Conservation (phyloP, 352 stramenopile genomes). For the Phytophthora melonis region DNA sequence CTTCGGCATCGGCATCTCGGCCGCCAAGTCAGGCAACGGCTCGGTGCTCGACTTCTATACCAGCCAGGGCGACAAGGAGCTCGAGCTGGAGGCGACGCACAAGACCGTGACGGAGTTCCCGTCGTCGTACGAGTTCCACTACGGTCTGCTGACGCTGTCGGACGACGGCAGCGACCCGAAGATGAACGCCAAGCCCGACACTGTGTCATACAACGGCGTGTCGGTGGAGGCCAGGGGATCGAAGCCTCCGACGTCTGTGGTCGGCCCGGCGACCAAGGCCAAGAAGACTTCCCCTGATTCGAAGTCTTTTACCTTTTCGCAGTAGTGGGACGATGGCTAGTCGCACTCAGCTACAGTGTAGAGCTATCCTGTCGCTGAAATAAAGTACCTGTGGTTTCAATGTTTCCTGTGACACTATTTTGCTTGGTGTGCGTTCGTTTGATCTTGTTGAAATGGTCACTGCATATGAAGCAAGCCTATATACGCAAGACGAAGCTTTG, state of each 20-base stretch:
- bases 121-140: slow-evolving; percentile 54
- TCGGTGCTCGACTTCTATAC: slow-evolving; percentile 59
- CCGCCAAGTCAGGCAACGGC: slow-evolving; percentile 26
- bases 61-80: slow-evolving; percentile 48
- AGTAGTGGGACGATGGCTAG: too few relatives aligned
- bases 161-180: slow-evolving; percentile 42
- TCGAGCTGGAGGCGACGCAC: slow-evolving; percentile 49
- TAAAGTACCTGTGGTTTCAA: too few relatives aligned
- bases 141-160: slow-evolving; percentile 55
- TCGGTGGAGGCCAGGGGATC: slow-evolving; percentile 42
- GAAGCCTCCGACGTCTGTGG: not conserved
- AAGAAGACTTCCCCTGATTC: not conserved
- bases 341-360: too few relatives aligned
- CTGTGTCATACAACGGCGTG: slow-evolving; percentile 56
- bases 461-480: too few relatives aligned
- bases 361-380: too few relatives aligned
- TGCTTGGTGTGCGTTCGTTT: too few relatives aligned
- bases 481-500: too few relatives aligned
- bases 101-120: slow-evolving; percentile 33
- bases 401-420: too few relatives aligned
- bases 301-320: too few relatives aligned
- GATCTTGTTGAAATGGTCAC: too few relatives aligned
- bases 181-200: slow-evolving; percentile 51
- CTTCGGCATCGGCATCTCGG: slow-evolving; percentile 59
- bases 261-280: not conserved